These are phyloP conservation scores for Cordyceps tenuipes DNA, from an alignment of 2,329 filamentous ascomycete genomes.

Conservation along the genomic window DNA sequence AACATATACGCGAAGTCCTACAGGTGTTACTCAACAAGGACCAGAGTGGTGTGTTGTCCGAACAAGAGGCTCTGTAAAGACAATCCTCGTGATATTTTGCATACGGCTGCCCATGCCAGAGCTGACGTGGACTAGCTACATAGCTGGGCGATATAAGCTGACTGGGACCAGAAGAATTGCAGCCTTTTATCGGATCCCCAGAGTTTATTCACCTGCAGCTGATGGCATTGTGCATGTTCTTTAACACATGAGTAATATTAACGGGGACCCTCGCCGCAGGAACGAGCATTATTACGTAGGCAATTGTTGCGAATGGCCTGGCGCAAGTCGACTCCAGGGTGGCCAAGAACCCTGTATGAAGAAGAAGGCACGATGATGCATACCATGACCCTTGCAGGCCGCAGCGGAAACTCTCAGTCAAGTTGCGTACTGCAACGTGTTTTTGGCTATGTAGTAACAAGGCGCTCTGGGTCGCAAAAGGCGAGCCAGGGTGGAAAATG, in stretches of 20 bases:
- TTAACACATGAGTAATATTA: no score
- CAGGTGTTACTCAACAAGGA: neutral
- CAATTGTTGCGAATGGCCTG: neutral
- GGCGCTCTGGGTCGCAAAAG: neutral
- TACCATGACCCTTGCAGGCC: neutral
- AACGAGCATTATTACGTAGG: neutral
- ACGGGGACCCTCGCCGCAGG: neutral
- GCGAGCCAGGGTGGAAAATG: neutral
- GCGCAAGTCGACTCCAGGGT: neutral
- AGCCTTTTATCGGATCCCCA: neutral
- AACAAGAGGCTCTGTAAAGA: neutral
- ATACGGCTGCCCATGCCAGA: neutral
- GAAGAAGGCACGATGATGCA: neutral
- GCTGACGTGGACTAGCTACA: neutral
- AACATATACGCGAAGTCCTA: neutral
- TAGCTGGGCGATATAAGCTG: neutral
- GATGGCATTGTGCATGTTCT: neutral
- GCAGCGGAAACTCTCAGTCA: neutral
- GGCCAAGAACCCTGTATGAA: neutral
- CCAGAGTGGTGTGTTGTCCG: neutral
- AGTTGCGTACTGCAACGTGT: neutral
- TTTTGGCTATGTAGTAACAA: neutral
- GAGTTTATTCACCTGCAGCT: neutral
- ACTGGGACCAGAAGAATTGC: neutral
- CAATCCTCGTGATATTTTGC: neutral